Evolutionary conservation across 345 rosid genomes (phyloP).

Genomic region (Pugionium dolabratum): DNA sequence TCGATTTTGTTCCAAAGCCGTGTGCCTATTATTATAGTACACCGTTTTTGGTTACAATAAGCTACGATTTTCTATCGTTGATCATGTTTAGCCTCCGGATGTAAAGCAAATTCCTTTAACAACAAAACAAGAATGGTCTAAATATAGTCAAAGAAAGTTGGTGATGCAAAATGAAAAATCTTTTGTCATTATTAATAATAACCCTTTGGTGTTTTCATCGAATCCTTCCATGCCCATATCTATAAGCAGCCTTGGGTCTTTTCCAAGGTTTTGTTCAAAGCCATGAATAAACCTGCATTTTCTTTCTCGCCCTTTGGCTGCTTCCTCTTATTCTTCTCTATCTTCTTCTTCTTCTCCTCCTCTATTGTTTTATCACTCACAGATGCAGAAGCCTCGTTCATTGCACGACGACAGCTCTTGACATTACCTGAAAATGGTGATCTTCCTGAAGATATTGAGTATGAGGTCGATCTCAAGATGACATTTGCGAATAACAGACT

Average conservation of each 20-base stretch:
- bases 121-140: not conserved
- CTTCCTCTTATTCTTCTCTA: slow-evolving; percentile 22
- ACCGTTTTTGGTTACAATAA: no score
- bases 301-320: slow-evolving; percentile 30
- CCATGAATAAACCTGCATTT: slow-evolving; percentile 37
- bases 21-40: no score
- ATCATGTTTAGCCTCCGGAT: slow-evolving; percentile 5
- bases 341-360: slow-evolving; percentile 18
- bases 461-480: slow-evolving; percentile 28
- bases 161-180: not conserved
- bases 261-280: slow-evolving; percentile 46
- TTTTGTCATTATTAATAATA: slow-evolving; percentile 10
- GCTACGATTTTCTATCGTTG: not conserved
- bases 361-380: slow-evolving; percentile 39
- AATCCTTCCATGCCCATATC: slow-evolving; percentile 18
- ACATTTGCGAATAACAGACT: slow-evolving; percentile 53
- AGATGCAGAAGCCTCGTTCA: slow-evolving; percentile 47
- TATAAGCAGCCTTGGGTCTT: slow-evolving; percentile 62
- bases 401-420: slow-evolving; percentile 60
- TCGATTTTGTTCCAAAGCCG: no score
- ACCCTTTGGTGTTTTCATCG: not conserved
- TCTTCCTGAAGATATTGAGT: slow-evolving; percentile 34
- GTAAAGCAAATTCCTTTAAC: not conserved
- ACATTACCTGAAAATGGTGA: slow-evolving; percentile 39
- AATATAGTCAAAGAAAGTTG: not conserved